Evolutionary conservation across 148 eudicot genomes (phyloP).

Genomic region (Spergularia bocconei): DNA sequence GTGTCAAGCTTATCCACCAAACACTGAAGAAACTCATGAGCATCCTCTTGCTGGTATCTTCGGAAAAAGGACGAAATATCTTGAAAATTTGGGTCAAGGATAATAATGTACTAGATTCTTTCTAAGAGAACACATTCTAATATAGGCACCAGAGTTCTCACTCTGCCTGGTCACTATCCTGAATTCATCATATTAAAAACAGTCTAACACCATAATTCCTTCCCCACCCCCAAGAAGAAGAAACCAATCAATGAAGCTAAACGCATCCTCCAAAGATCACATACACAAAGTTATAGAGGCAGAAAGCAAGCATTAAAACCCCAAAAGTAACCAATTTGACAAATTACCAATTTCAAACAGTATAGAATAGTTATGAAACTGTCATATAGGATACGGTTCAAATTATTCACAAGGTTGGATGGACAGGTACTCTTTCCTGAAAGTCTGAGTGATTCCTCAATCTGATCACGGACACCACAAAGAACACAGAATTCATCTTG

Average conservation of each 20-base stretch:
- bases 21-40: slow-evolving; percentile 87
- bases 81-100: slow-evolving; percentile 52
- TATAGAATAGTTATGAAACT: not conserved
- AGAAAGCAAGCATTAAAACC: not conserved
- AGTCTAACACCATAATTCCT: not conserved
- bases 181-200: not conserved
- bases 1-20: slow-evolving; percentile 74
- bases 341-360: not conserved
- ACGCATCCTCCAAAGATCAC: not conserved
- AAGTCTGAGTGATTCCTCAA: slow-evolving; percentile 38
- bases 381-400: slow-evolving; percentile 65
- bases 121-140: not conserved
- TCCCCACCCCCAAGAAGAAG: not conserved
- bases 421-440: slow-evolving; percentile 43
- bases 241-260: not conserved
- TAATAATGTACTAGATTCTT: slow-evolving; percentile 14
- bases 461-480: slow-evolving; percentile 53
- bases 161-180: not conserved
- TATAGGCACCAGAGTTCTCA: not conserved
- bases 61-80: slow-evolving; percentile 68
- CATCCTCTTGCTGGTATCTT: slow-evolving; percentile 90
- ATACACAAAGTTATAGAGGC: not conserved
- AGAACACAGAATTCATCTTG: slow-evolving; percentile 53
- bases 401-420: slow-evolving; percentile 50
- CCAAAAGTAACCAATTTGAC: not conserved